Percentiles rank a stretch among this genome's conserved stretches.
These are phyloP conservation scores for Globisporangium ultimum DNA, from an alignment of 352 stramenopile species.

Conservation along the genomic window DNA sequence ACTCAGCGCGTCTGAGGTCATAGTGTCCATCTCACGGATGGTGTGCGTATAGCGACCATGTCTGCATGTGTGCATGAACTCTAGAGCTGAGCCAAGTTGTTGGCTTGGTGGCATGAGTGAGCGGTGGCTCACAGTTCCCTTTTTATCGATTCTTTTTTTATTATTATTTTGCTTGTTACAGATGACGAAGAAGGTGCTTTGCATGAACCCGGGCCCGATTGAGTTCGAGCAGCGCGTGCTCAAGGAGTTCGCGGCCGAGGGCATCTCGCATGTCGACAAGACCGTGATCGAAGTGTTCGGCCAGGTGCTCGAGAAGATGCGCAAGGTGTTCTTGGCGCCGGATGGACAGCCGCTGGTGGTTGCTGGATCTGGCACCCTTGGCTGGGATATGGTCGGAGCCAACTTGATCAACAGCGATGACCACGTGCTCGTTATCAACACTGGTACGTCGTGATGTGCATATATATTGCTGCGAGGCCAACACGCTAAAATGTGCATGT, in stretches of 20 bases:
- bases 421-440: constrained; percentile 70
- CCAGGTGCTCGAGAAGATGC: constrained; percentile 78
- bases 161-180: background rate
- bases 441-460: constrained; percentile 20
- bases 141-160: background rate
- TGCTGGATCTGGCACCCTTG: constrained; percentile 60
- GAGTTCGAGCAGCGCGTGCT: constrained; percentile 79
- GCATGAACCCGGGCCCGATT: constrained; percentile 82
- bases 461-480: background rate
- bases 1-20: no score
- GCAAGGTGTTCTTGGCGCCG: constrained; percentile 66
- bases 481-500: background rate
- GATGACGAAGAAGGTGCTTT: constrained; percentile 76
- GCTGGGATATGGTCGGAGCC: constrained; percentile 81
- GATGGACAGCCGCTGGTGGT: constrained; percentile 73
- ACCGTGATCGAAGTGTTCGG: constrained; percentile 72
- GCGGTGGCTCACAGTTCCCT: no score
- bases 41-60: background rate
- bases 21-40: no score
- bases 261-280: constrained; percentile 81
- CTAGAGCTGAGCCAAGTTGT: no score
- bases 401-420: constrained; percentile 67
- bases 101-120: no score
- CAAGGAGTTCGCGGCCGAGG: constrained; percentile 60
- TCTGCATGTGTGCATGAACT: background rate